Evolutionary conservation across 768 basidiomycete genomes (phyloP).

Genomic region (Tulasnella sp.): DNA sequence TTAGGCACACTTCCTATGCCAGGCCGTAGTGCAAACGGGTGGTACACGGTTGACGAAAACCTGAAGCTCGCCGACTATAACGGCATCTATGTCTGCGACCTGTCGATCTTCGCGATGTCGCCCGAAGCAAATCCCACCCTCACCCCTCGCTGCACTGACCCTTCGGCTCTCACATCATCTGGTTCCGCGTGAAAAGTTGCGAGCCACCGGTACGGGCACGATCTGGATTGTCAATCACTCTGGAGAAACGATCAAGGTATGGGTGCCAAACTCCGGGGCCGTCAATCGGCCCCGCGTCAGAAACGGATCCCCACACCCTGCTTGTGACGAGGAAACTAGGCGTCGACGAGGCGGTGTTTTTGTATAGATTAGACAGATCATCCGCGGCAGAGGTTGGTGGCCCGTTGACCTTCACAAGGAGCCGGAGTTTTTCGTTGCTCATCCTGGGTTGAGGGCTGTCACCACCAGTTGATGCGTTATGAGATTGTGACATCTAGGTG

Average conservation of each 20-base stretch:
- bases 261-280: not conserved
- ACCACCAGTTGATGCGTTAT: too few species aligned
- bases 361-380: not conserved
- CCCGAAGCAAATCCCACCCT: conserved; percentile 25
- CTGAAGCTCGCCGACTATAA: conserved; percentile 17
- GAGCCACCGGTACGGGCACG: not conserved
- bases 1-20: conserved; percentile 23
- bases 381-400: too few species aligned
- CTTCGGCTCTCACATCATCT: conserved; percentile 22
- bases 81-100: conserved; percentile 24
- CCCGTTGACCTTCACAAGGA: not conserved
- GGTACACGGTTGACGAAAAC: conserved; percentile 15
- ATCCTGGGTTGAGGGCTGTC: not conserved
- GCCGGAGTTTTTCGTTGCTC: not conserved
- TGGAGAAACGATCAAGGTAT: not conserved
- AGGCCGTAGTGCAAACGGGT: not conserved
- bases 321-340: not conserved
- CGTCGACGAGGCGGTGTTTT: not conserved
- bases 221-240: not conserved
- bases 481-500: too few species aligned
- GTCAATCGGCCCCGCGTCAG: too few species aligned
- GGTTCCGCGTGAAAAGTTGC: not conserved
- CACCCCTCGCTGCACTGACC: conserved; percentile 24
- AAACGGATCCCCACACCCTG: not conserved
- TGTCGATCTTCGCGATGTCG: conserved; percentile 26